Conservation (phyloP, 2,329 filamentous ascomycete species). For the Ustulina deusta region DNA sequence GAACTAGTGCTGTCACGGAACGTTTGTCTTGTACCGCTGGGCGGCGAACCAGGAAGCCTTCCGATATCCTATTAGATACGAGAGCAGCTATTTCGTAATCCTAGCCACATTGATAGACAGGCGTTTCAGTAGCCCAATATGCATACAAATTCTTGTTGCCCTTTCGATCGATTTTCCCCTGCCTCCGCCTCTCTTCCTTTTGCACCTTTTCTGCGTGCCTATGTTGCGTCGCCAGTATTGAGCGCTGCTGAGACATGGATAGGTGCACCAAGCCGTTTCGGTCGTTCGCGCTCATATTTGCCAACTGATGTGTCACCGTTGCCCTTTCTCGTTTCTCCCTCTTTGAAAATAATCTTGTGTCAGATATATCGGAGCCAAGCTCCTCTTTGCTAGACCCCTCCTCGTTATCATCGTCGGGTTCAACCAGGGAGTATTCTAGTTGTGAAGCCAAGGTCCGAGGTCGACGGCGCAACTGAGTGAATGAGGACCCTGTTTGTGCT, state of each 20-base stretch:
- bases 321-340: constrained; percentile 43
- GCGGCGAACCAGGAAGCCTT: too few species aligned
- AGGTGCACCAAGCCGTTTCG: constrained; percentile 43
- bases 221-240: constrained; percentile 42
- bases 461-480: constrained; percentile 36
- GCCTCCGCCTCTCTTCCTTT: constrained; percentile 47
- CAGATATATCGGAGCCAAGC: constrained; percentile 19
- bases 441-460: constrained; percentile 34
- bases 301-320: constrained; percentile 38
- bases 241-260: constrained; percentile 41
- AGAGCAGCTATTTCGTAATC: background rate
- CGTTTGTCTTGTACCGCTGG: too few species aligned
- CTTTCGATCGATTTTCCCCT: constrained; percentile 49
- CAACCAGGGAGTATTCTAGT: constrained; percentile 31
- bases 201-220: constrained; percentile 42
- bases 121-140: constrained; percentile 52
- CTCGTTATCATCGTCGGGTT: constrained; percentile 25
- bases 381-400: constrained; percentile 35
- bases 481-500: constrained; percentile 31
- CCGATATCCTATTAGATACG: background rate
- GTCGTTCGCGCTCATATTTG: constrained; percentile 44
- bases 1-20: too few species aligned
- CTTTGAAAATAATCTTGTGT: constrained; percentile 40
- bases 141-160: constrained; percentile 53
- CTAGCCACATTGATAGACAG: constrained; percentile 51